Base-by-base conservation (phyloP, 768 basidiomycete genomes). In the Lepiota subincarnata region DNA sequence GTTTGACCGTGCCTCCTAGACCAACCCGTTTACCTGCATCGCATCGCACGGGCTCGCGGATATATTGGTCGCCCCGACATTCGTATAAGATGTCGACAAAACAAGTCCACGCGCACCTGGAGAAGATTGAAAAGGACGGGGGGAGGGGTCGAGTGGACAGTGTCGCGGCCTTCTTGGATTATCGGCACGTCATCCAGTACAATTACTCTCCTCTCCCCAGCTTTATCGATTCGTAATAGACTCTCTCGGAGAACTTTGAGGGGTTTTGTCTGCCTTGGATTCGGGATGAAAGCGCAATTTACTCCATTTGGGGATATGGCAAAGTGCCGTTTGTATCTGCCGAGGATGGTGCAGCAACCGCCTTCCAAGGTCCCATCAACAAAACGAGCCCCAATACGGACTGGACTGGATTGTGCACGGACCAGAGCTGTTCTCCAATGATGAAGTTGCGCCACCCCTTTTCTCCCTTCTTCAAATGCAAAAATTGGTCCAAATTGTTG, bases 81-180 rank as follows among this genome's bases (percentile, higher is more conserved):
- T 5, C 5, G 31, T 42, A 1, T 51, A 40, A 40, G 41, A 51
- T 35, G 31, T 51, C 12, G 28, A 12, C 37, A 36, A 71, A 72
- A 2, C 59, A 63, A 38, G 60, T 71, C 3, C 74, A 73, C 22
- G 63, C 68, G 49, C 72, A 73, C 42, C 60, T 76, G 10, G 61
- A 56, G 11, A 57, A 61, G 8, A 44, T 63, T 24, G 66, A 64
- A 1, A 63, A 57, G 12, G 56, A 62, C 13, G 48, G 60, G 20
- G 66, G n/a, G n/a, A n/a, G n/a, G 64, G 0, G 63, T 70, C 1
- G 70, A 74, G 28, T 72, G 69, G 53, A 58, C 59, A n/a, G 64
- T 68, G 14, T 44, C 74, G 13, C 60, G 72, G 1, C 73, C 73
- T 1, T 68, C 73, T 6, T 71, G 68, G 69, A 73, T 74, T 53